Conservation (phyloP, 495 filamentous ascomycete species). For the Penicillium coprophilum region DNA sequence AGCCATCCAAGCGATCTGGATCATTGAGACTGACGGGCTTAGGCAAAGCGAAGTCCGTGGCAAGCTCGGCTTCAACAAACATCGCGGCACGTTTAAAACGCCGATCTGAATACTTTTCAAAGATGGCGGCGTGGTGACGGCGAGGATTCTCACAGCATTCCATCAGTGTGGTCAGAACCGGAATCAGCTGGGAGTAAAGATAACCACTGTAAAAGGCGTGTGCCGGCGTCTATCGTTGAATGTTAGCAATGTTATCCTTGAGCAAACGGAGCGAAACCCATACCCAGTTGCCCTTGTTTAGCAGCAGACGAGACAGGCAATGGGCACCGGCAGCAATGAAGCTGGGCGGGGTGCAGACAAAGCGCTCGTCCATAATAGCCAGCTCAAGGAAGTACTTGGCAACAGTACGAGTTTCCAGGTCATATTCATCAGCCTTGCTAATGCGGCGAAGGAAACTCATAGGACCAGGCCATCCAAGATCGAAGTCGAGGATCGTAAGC, state of each 20-base stretch:
- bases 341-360: constrained; percentile 87
- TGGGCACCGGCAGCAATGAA: constrained; percentile 90
- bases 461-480: constrained; percentile 93
- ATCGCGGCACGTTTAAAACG: constrained; percentile 79
- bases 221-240: constrained; percentile 58
- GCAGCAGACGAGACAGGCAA: constrained; percentile 84
- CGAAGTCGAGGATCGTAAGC: constrained; percentile 91
- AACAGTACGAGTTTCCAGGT: constrained; percentile 89
- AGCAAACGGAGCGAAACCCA: constrained; percentile 32
- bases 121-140: constrained; percentile 82
- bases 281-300: constrained; percentile 92
- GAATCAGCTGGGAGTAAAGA: constrained; percentile 78
- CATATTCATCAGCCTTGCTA: constrained; percentile 98
- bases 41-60: constrained; percentile 49
- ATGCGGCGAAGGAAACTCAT: constrained; percentile 97
- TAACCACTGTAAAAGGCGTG: constrained; percentile 94
- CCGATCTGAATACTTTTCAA: constrained; percentile 83
- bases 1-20: constrained; percentile 18
- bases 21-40: constrained; percentile 23
- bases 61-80: constrained; percentile 73
- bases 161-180: constrained; percentile 69
- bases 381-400: constrained; percentile 98
- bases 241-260: constrained; percentile 31
- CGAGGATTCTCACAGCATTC: constrained; percentile 82
- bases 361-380: constrained; percentile 97